Evolutionary conservation across 2,329 filamentous ascomycete genomes (phyloP), one percentile per base, ranked within the genome.

Genomic region (Aspergillus intermedius): DNA sequence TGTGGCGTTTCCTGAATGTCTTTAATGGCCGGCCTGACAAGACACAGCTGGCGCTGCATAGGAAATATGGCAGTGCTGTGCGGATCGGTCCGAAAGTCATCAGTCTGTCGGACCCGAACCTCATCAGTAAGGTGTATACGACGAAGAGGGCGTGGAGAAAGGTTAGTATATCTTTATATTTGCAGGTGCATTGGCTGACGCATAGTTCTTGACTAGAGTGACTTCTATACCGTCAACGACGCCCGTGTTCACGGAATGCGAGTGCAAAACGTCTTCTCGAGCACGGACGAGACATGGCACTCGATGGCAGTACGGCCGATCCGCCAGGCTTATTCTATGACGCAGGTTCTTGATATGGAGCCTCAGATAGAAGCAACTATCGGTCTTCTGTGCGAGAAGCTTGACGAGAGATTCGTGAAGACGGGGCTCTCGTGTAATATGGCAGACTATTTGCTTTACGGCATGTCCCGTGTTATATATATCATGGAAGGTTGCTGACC

Each of bases 71-170:
- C 37, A 79, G 85, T 59, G 75, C 91, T 4, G 86, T 91, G 1
- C 78, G 87, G 2, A 69, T 90, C n/a, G 88, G 87, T 0, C 88
- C 87, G 0, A 90, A 90, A 54, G 74, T 73, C 1, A 68, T 93
- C 1, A 88, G 85, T 0, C 88, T 91, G 58, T 80, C 85, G 5
- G 79, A 89, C 56, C 86, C 87, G 0, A 79, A 78, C 48, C 83
- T 86, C 0, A 74, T 91, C 56, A 88, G 86, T 68, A 73, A 74
- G 8, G 90, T 91, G 44, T 93, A 91, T 63, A 86, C 86, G 0
- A 70, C 90, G 23, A 91, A 89, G 63, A 89, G 88, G 52, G 60
- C 59, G 35, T 65, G 55, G 53, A 17, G 45, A 5, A 60, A 63
- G 52, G 58, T 60, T 45, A 50, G 47, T 30, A 19, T 2, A 19